Percentiles rank a stretch among this genome's conserved stretches.
Conservation (phyloP, 441 rosid species). For the Theobroma grandiflorum region DNA sequence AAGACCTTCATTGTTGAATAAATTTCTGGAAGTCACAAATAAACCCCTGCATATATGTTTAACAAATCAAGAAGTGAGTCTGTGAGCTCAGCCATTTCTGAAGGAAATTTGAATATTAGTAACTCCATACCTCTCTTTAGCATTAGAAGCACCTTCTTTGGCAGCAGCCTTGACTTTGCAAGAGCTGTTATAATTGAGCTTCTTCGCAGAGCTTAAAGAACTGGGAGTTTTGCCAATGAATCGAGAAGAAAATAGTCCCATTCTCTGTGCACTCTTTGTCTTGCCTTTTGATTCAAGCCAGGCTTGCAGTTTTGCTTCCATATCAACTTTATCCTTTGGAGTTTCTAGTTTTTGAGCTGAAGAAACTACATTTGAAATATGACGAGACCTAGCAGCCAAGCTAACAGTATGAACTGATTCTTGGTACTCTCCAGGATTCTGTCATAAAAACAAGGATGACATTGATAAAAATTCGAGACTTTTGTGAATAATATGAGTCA, state of each 20-base stretch:
- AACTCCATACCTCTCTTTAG: conserved; percentile 53
- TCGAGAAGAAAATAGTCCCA: conserved; percentile 54
- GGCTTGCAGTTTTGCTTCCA: conserved; percentile 80
- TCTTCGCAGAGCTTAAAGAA: conserved; percentile 55
- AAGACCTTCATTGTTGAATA: conserved; percentile 49
- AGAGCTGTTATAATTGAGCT: conserved; percentile 44
- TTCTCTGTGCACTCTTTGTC: conserved; percentile 62
- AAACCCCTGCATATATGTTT: conserved; percentile 44
- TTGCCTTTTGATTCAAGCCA: conserved; percentile 97
- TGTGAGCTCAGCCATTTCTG: not conserved
- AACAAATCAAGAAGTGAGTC: conserved; percentile 20
- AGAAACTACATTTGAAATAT: conserved; percentile 63
- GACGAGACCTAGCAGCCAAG: conserved; percentile 94
- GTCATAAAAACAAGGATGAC: not conserved
- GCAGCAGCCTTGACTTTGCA: conserved; percentile 49
- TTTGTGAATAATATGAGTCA: not conserved
- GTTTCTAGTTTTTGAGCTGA: conserved; percentile 62
- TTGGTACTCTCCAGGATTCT: conserved; percentile 97
- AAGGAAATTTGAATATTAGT: conserved; percentile 1
- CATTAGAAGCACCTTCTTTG: conserved; percentile 31
- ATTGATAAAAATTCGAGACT: not conserved
- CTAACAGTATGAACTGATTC: conserved; percentile 91
- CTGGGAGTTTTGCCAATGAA: conserved; percentile 39
- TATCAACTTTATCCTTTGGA: conserved; percentile 68
- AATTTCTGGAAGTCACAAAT: conserved; percentile 48